A percentile compares a stretch with the other conserved stretches of the same genome.
Conservation (phyloP, 371 early-diverging fungal species). For the Lichtheimia ornata region DNA sequence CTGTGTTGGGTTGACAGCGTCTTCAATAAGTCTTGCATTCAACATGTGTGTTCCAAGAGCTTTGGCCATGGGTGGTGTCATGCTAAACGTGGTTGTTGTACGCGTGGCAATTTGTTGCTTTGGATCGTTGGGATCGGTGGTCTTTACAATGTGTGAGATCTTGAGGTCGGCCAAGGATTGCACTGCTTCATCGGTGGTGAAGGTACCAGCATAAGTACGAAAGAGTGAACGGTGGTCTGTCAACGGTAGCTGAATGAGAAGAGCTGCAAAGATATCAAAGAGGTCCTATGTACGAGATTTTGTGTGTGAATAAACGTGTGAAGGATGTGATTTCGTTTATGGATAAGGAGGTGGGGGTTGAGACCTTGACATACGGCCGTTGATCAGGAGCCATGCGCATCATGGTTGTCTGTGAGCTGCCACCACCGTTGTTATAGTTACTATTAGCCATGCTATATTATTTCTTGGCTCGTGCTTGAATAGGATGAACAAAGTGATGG, state of each 20-base stretch:
- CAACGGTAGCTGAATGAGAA: slow-evolving; percentile 41
- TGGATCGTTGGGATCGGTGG: slow-evolving; percentile 51
- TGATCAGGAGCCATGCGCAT: slow-evolving; percentile 39
- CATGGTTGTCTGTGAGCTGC: slow-evolving; percentile 25
- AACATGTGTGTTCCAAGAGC: slow-evolving; percentile 58
- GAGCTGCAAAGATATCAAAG: slow-evolving; percentile 46
- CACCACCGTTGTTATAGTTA: background rate
- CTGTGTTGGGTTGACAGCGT: slow-evolving; percentile 40
- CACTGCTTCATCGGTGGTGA: slow-evolving; percentile 62
- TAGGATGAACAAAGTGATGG: background rate
- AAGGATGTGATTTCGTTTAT: background rate
- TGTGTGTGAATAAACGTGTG: background rate
- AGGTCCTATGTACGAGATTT: slow-evolving; percentile 36
- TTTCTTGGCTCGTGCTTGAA: background rate
- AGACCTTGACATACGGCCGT: slow-evolving; percentile 35
- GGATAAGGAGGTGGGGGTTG: background rate
- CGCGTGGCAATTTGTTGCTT: slow-evolving; percentile 45
- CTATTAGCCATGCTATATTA: slow-evolving; percentile 18
- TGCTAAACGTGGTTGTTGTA: slow-evolving; percentile 53
- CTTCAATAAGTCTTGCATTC: slow-evolving; percentile 57
- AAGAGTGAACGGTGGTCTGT: slow-evolving; percentile 50
- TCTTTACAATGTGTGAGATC: slow-evolving; percentile 54
- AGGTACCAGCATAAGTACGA: slow-evolving; percentile 54
- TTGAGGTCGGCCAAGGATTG: slow-evolving; percentile 47
- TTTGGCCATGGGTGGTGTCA: slow-evolving; percentile 57